A percentile compares a stretch with the other conserved stretches of the same genome.
These are phyloP conservation scores for Solanum okadae DNA, from an alignment of 257 asterid genomes.

Conservation along the genomic window DNA sequence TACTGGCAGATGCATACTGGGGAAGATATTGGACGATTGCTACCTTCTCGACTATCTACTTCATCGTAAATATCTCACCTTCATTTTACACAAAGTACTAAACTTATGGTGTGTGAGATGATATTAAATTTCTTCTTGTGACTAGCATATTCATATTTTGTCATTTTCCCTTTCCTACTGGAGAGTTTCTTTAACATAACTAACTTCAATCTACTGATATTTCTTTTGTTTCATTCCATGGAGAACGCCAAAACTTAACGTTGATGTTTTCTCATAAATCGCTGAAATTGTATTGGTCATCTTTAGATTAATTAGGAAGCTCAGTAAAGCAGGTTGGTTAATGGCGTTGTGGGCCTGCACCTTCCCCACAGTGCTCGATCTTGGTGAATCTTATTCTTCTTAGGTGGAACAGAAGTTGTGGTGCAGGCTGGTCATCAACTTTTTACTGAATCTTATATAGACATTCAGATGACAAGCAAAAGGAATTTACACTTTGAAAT, in stretches of 20 bases:
- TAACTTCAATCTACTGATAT: background rate
- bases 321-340: background rate
- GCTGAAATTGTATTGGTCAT: background rate
- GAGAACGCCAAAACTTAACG: background rate
- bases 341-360: background rate
- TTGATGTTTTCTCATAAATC: background rate
- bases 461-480: background rate
- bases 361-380: background rate
- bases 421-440: background rate
- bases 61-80: slow-evolving; percentile 40
- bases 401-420: background rate
- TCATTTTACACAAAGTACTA: background rate
- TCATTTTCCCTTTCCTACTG: background rate
- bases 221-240: background rate
- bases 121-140: background rate
- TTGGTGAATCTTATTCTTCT: background rate
- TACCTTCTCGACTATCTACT: slow-evolving; percentile 82
- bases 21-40: slow-evolving; percentile 99
- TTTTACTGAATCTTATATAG: background rate
- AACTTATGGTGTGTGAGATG: background rate
- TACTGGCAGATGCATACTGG: slow-evolving; percentile 94
- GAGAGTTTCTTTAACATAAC: background rate
- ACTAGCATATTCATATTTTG: background rate
- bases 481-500: background rate
- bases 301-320: background rate